Base-by-base conservation (phyloP, 257 asterid genomes). In the Penstemon eatonii region DNA sequence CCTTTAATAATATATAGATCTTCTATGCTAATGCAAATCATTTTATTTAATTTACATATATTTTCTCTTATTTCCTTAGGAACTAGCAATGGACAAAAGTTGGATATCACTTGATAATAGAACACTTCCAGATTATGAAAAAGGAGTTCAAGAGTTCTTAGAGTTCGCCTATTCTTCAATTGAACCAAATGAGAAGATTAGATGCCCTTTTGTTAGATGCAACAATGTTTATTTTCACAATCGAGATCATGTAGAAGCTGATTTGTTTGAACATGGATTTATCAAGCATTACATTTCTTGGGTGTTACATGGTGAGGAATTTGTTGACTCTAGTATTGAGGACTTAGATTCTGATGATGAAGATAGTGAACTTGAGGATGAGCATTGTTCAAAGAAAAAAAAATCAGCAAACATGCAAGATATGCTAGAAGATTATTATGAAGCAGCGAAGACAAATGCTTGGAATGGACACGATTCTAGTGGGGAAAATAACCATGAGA, bases 241-340 rank as follows among this genome's bases (percentile, higher is more conserved):
- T 25, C 33, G 33, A 25, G 33, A 25, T 25, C n/a, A n/a, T n/a
- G n/a, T n/a, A n/a, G n/a, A n/a, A n/a, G n/a, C n/a, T n/a, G n/a
- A n/a, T n/a, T n/a, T n/a, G n/a, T n/a, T n/a, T n/a, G 33, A 52
- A 10, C 18, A 15, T 12, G 57, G 36, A n/a, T n/a, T n/a, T 5
- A 25, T 52, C 18, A 7, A 52, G 36, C 1, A 52, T 15, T 52
- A 52, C 8, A 8, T 13, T 52, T n/a, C 8, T 3, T 52, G 57
- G 57, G 33, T 52, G 3, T 10, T 52, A n/a, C 57, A 52, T 52
- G 57, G 57, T n/a, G 56, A 51, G 56, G 58, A 53, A 18, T 10
- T 53, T 53, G 58, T 13, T 53, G 58, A 53, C 4, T 18, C 39
- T 18, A 5, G 5, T 53, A 11, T 6, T 53, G 58, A 53, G 7